Evolutionary conservation across 495 filamentous ascomycete species (phyloP), one percentile per base, ranked within the genome.

Genomic region (Xylaria sp.): DNA sequence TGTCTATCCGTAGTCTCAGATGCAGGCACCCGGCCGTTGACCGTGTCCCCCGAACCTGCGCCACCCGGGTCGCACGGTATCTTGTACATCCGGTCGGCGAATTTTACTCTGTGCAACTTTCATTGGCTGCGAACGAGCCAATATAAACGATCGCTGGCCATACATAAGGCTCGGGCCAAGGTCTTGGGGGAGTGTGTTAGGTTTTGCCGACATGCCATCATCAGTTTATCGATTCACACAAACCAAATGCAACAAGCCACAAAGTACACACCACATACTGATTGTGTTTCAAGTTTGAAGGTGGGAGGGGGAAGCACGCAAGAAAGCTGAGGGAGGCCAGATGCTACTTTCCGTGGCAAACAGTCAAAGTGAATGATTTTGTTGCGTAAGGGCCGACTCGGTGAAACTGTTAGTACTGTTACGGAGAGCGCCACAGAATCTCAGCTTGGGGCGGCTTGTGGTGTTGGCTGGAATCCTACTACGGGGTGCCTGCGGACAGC

Each of bases 261-360:
- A 59, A 21, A 59, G 31, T 6, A 40, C 33, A 14, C 1, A 8
- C 1, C 17, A 21, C 14, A 37, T 29, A 35, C 3, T 31, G 53
- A 31, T 17, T 35, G 17, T 33, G 33, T 37, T 15, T 55, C 52
- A 55, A 29, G 52, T 55, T 55, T 55, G 52, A 31, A 17, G 52
- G 31, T 17, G 50, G 6, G 14, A 31, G 52, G 52, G 26, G 11
- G 7, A 62, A 3, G 2, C n/a, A 29, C 37, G 8, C 0, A 61
- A 19, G 7, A 14, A 24, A 41, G 58, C 40, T n/a, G 57, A 40
- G 8, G 58, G 19, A 35, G 35, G 35, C 43, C n/a, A 41, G 5
- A 41, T 62, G 59, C 37, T 61, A 37, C 58, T 15, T 43, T 61
- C 58, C 58, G 58, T 43, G 12, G 37, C 61, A 63, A 46, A 63